phyloP scores from a whole-genome alignment of 257 asterid species.

The Rhazya stricta region DNA sequence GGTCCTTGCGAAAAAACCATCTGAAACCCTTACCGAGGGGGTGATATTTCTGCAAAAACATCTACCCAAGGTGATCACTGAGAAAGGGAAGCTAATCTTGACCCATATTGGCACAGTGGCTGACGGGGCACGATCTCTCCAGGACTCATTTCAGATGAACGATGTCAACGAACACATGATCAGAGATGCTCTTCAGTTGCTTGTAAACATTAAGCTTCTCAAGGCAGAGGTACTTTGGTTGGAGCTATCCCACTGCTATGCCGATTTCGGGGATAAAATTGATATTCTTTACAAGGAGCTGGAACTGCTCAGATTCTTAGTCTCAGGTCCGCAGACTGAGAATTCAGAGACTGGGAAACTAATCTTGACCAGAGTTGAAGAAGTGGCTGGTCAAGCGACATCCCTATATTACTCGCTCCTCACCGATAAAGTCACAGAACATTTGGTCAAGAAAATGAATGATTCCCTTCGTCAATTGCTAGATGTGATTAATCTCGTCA shows the following conservation, averaged over 20 bases:
- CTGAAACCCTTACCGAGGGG: not conserved
- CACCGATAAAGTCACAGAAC: not conserved
- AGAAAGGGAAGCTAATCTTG: too few relatives aligned
- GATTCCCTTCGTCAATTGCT: not conserved
- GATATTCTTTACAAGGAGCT: not conserved
- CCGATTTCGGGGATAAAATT: too few relatives aligned
- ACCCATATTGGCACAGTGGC: too few relatives aligned
- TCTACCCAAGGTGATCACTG: too few relatives aligned
- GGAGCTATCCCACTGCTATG: too few relatives aligned
- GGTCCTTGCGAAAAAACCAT: not conserved
- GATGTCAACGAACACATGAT: too few relatives aligned
- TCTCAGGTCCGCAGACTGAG: not conserved
- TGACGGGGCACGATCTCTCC: too few relatives aligned
- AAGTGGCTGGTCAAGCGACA: not conserved
- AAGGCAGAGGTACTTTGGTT: too few relatives aligned
- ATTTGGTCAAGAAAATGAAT: not conserved
- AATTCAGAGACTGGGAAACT: not conserved
- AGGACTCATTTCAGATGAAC: not conserved
- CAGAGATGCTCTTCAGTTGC: too few relatives aligned
- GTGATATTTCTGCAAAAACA: not conserved
- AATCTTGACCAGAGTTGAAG: not conserved
- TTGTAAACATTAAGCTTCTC: too few relatives aligned
- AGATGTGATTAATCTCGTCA: not conserved
- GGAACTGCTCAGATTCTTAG: not conserved
- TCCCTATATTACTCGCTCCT: not conserved